These are phyloP conservation scores for Coemansia sp. DNA, from an alignment of 371 early-diverging fungal species.

Conservation along the genomic window DNA sequence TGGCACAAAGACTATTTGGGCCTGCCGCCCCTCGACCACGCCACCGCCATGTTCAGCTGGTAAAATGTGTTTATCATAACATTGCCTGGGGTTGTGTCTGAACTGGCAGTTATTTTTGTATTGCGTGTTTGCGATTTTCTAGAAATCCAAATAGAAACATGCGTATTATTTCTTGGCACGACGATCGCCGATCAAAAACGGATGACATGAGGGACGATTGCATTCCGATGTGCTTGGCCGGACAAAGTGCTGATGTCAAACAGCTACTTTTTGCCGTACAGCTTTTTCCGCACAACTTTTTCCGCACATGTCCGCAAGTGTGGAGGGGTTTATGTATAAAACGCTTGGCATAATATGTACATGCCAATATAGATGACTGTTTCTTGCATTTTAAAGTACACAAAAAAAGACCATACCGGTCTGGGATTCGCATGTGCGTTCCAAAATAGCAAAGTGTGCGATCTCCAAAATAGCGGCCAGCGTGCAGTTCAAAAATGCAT, in stretches of 20 bases:
- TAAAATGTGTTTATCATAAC: constrained; percentile 6
- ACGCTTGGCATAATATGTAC: no score
- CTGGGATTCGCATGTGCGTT: not conserved
- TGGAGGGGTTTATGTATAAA: no score
- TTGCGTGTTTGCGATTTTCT: not conserved
- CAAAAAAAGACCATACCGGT: no score
- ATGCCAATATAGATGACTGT: no score
- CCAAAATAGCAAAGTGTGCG: not conserved
- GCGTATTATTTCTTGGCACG: not conserved
- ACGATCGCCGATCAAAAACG: not conserved
- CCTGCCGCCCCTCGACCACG: constrained; percentile 42
- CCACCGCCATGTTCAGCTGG: constrained; percentile 41
- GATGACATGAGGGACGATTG: not conserved
- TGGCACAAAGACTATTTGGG: constrained; percentile 48
- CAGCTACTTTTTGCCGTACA: no score
- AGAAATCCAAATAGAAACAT: not conserved
- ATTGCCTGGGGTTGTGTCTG: not conserved
- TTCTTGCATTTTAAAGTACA: no score
- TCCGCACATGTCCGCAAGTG: no score
- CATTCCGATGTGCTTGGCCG: not conserved
- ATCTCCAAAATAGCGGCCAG: not conserved
- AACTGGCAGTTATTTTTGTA: not conserved
- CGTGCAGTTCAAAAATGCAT: not conserved
- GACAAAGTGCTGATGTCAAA: not conserved
- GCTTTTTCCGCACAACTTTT: no score